Percentiles rank a stretch among this genome's conserved stretches.
Conservation (phyloP, 257 asterid genomes). For the Nicotiana tabacum region DNA sequence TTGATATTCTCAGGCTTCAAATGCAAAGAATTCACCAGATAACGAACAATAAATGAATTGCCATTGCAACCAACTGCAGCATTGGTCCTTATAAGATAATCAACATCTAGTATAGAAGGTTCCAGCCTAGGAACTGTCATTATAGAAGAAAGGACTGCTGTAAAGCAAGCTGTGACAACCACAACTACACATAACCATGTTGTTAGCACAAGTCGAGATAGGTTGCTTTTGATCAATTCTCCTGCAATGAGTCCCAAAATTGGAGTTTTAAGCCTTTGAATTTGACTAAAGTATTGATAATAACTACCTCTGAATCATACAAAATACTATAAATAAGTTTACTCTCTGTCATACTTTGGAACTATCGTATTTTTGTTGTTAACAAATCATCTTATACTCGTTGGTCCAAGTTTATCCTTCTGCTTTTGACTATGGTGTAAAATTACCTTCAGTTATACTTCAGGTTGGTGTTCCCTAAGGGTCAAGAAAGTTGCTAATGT, state of each 20-base stretch:
- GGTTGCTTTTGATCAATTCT: slow-evolving; percentile 32
- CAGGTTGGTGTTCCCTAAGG: background rate
- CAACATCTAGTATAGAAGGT: slow-evolving; percentile 36
- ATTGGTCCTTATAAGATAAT: slow-evolving; percentile 31
- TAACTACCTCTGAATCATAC: background rate
- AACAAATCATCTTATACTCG: background rate
- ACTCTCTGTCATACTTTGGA: background rate
- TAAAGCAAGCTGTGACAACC: slow-evolving; percentile 44
- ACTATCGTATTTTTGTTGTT: background rate
- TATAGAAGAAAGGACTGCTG: slow-evolving; percentile 54
- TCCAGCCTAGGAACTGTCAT: slow-evolving; percentile 53
- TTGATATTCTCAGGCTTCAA: slow-evolving; percentile 36
- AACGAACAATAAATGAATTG: slow-evolving; percentile 39
- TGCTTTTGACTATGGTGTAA: background rate
- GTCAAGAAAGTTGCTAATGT: background rate
- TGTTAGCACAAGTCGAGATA: slow-evolving; percentile 46
- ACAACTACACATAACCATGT: slow-evolving; percentile 45
- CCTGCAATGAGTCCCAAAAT: slow-evolving; percentile 26
- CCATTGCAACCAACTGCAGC: slow-evolving; percentile 51
- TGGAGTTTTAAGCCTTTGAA: background rate
- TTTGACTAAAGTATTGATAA: background rate
- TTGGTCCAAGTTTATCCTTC: background rate
- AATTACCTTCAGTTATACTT: background rate
- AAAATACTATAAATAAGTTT: background rate
- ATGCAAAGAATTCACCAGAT: slow-evolving; percentile 26